phyloP scores from a whole-genome alignment of 768 basidiomycete genomes.

The Cubamyces lactineus region DNA sequence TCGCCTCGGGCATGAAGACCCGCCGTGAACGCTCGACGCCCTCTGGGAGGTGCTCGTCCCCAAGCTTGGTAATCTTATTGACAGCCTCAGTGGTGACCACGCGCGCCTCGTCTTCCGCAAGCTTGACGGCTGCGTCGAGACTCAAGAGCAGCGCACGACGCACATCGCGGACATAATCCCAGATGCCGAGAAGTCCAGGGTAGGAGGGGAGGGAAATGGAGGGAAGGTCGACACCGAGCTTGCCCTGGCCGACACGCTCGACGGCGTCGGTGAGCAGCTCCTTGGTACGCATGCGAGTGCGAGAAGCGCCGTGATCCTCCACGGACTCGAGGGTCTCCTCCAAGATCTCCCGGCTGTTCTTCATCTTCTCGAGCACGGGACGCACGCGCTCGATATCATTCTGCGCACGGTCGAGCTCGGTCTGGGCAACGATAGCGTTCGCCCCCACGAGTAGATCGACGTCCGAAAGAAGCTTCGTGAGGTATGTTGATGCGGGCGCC shows the following conservation, averaged over 20 bases:
- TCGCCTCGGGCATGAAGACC: slow-evolving; percentile 96
- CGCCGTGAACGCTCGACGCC: slow-evolving; percentile 81
- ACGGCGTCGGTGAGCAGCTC: slow-evolving; percentile 67
- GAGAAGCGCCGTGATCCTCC: slow-evolving; percentile 74
- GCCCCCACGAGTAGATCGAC: slow-evolving; percentile 84
- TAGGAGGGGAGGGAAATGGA: slow-evolving; percentile 69
- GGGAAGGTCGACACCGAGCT: slow-evolving; percentile 58
- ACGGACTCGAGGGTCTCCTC: slow-evolving; percentile 78
- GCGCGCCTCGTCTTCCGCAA: slow-evolving; percentile 86
- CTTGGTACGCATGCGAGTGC: slow-evolving; percentile 57
- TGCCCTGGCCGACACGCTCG: slow-evolving; percentile 75
- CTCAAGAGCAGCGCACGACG: slow-evolving; percentile 75
- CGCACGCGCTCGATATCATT: slow-evolving; percentile 67
- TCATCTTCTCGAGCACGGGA: slow-evolving; percentile 90
- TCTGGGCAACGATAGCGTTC: slow-evolving; percentile 84
- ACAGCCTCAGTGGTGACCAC: slow-evolving; percentile 66
- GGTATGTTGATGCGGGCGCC: slow-evolving; percentile 89
- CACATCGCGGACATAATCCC: slow-evolving; percentile 86
- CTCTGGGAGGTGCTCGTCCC: slow-evolving; percentile 75
- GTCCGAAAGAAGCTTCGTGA: slow-evolving; percentile 87
- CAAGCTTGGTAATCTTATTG: slow-evolving; percentile 64
- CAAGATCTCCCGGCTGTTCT: slow-evolving; percentile 66
- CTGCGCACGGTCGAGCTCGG: slow-evolving; percentile 73
- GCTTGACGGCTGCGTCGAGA: slow-evolving; percentile 75
- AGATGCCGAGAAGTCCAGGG: slow-evolving; percentile 79